Evolutionary conservation across 768 basidiomycete genomes (phyloP), one percentile per base, ranked within the genome.

Genomic region (Gloeopeniophorella convolvens): DNA sequence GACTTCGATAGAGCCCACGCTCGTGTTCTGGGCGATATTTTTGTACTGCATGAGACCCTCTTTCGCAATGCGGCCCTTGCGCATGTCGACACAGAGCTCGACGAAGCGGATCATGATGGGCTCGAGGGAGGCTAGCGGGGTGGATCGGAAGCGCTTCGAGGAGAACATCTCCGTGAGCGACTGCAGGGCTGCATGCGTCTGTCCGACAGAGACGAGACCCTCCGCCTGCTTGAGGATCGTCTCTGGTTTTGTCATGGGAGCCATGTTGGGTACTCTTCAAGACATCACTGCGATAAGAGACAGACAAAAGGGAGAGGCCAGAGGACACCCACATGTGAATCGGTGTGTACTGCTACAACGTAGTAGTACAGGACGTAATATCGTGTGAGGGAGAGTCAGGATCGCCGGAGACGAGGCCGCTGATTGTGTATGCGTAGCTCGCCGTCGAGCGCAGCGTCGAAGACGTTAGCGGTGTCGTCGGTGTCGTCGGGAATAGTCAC

Each of bases 1-100:
- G 40, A 78, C 73, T 66, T 99, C 95, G 65, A 99, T 94, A 55
- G 87, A 90, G 42, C 78, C 80, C 34, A 97, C 91, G 65, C 80
- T 89, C 18, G 85, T 82, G 60, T 94, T 92, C 63, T 99, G 95
- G 0, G 92, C 92, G 59, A 96, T 92, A 66, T 97, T 97, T 73
- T 96, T 97, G 79, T 90, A 96, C 64, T 91, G 86, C 83, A 95
- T 90, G 41, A 98, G 80, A 20, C 91, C 94, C 63, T 94, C 92
- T 67, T 95, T 93, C 20, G 93, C 94, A 23, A 89, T 85, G 23
- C 91, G 78, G 1, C 93, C 93, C 68, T 94, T 93, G 58, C 91
- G 81, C 78, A 96, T 84, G 54, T 91, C 85, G 54, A 97, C 92
- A 65, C 92, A 98, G 41, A 99, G 86, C 63, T 94, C 89, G 71